phyloP scores from a whole-genome alignment of 1,139 yeast species.

The Pichia sp. region DNA sequence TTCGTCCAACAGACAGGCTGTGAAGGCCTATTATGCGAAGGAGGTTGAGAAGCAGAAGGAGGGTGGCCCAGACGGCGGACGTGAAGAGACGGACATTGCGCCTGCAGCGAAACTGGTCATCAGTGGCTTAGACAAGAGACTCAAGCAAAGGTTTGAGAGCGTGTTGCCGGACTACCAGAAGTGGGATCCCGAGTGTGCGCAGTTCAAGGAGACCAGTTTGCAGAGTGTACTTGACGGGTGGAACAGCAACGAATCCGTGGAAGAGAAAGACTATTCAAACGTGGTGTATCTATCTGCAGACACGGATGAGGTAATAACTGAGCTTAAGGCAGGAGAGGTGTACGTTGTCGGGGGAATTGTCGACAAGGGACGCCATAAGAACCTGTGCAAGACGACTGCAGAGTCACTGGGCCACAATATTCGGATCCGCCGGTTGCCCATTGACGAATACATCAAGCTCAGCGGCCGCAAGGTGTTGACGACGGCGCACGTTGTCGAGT shows the following conservation, averaged over 20 bases:
- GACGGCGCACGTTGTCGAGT: conserved; percentile 89
- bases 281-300: conserved; percentile 82
- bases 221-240: conserved; percentile 19
- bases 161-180: conserved; percentile 51
- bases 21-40: conserved; percentile 18
- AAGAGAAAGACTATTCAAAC: conserved; percentile 33
- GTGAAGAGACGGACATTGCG: conserved; percentile 30
- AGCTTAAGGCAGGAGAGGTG: conserved; percentile 61
- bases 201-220: conserved; percentile 47
- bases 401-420: conserved; percentile 52
- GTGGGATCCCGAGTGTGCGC: conserved; percentile 59
- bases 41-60: conserved; percentile 7
- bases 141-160: conserved; percentile 64
- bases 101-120: conserved; percentile 53
- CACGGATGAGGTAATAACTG: conserved; percentile 61
- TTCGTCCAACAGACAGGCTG: conserved; percentile 65
- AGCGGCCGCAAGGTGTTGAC: conserved; percentile 88
- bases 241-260: neutral
- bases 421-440: conserved; percentile 75
- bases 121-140: conserved; percentile 61
- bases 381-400: conserved; percentile 79
- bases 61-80: neutral
- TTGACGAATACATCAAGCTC: conserved; percentile 75
- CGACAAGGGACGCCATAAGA: conserved; percentile 88
- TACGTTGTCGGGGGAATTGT: conserved; percentile 95